A percentile compares a stretch with the other conserved stretches of the same genome.
These are phyloP conservation scores for Pythium guiyangense DNA, from an alignment of 352 stramenopile species.

Conservation along the genomic window DNA sequence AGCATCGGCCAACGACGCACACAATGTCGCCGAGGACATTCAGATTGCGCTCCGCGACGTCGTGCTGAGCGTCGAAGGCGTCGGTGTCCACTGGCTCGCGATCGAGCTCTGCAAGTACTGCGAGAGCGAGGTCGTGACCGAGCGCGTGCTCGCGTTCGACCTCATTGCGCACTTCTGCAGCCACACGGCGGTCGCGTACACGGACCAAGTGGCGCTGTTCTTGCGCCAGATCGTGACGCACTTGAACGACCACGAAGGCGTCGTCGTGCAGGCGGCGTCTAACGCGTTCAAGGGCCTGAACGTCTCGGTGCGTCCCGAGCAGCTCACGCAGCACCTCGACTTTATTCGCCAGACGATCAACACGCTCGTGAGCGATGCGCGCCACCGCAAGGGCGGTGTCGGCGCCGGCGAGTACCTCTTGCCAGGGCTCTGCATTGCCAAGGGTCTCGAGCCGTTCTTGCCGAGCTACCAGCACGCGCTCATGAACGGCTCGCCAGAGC, in stretches of 20 bases:
- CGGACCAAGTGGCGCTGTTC: constrained; percentile 93
- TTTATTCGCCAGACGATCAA: constrained; percentile 97
- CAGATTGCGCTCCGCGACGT: constrained; percentile 69
- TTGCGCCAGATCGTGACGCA: constrained; percentile 95
- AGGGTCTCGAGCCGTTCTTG: constrained; percentile 94
- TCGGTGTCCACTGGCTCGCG: constrained; percentile 93
- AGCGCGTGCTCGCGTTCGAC: constrained; percentile 90
- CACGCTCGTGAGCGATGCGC: constrained; percentile 94
- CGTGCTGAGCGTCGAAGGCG: constrained; percentile 82
- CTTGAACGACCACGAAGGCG: constrained; percentile 91
- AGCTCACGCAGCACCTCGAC: constrained; percentile 93
- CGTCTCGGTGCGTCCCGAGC: constrained; percentile 88
- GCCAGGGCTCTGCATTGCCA: constrained; percentile 73
- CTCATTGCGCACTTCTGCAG: constrained; percentile 89
- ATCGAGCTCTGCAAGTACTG: constrained; percentile 95
- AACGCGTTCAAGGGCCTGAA: constrained; percentile 91
- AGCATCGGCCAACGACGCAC: constrained; percentile 18
- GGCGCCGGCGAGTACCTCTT: constrained; percentile 75
- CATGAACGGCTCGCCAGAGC: constrained; percentile 92
- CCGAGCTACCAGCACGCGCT: constrained; percentile 97
- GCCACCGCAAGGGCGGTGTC: constrained; percentile 91
- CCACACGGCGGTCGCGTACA: constrained; percentile 86
- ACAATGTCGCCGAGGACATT: constrained; percentile 53
- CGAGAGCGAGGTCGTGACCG: constrained; percentile 78
- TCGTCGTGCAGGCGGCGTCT: constrained; percentile 88